Evolutionary conservation across 1,139 yeast genomes (phyloP).

Genomic region (Taphrina populina): DNA sequence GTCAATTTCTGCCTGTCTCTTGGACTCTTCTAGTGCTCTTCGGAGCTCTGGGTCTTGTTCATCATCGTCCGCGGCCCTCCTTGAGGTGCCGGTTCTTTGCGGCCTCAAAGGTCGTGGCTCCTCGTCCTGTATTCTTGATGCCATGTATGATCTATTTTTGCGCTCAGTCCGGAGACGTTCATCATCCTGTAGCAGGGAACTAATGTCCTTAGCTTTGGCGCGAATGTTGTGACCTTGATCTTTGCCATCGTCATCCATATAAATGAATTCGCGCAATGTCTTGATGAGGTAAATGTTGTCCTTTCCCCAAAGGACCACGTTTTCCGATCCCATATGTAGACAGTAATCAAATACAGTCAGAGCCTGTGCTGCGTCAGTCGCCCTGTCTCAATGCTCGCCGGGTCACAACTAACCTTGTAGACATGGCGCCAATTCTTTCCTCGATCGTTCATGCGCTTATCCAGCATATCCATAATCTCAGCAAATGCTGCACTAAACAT

Average conservation of each 20-base stretch:
- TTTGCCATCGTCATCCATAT: slow-evolving; percentile 70
- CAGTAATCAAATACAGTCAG: slow-evolving; percentile 84
- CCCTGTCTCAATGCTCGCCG: background rate
- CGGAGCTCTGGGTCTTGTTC: slow-evolving; percentile 80
- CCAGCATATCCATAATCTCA: slow-evolving; percentile 94
- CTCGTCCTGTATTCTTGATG: slow-evolving; percentile 37
- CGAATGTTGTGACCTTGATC: slow-evolving; percentile 92
- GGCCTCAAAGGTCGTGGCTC: slow-evolving; percentile 30
- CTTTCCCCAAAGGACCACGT: slow-evolving; percentile 90
- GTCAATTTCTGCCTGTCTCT: slow-evolving; percentile 83
- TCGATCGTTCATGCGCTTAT: slow-evolving; percentile 88
- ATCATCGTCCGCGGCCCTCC: slow-evolving; percentile 42
- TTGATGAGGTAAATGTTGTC: slow-evolving; percentile 87
- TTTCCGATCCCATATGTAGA: slow-evolving; percentile 83
- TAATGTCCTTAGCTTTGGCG: slow-evolving; percentile 87
- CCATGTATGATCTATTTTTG: slow-evolving; percentile 40
- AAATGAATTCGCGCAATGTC: slow-evolving; percentile 86
- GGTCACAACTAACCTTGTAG: slow-evolving; percentile 54
- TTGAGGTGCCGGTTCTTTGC: slow-evolving; percentile 27
- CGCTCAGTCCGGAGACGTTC: slow-evolving; percentile 80
- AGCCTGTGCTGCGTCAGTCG: slow-evolving; percentile 45
- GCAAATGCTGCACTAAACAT: slow-evolving; percentile 64
- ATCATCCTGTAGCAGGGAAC: slow-evolving; percentile 73
- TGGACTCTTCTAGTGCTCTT: slow-evolving; percentile 78
- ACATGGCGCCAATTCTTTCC: slow-evolving; percentile 99